Base-by-base conservation (phyloP, 129 eudicot species). In the Tagetes erecta region DNA sequence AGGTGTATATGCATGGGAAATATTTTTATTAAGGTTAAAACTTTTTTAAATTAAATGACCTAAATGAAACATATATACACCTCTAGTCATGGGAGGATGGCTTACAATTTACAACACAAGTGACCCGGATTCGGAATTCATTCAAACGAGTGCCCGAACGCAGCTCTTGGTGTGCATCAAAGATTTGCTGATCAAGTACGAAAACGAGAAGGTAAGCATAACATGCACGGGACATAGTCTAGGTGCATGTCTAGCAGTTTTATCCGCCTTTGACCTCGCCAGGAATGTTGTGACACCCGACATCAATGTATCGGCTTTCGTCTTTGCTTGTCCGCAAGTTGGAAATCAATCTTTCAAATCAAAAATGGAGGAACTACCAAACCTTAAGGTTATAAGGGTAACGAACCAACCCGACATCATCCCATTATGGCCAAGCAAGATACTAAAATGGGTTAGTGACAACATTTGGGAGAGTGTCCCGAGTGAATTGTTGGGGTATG, bases 391-490 rank as follows among this genome's bases (percentile, higher is more conserved):
- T 27, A 13, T 80, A 0, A 35, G 75, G 12, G 78, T 80, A 38
- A 80, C 67, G 42, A 73, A 80, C 11, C 38, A 8, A 1, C 53
- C 64, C 0, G 83, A 80, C 34, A 20, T 80, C 0, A 36, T 80
- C 36, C 79, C 83, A 8, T 70, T 55, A 35, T 80, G 83, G 83
- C 83, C 83, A 11, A 72, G 74, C 40, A 80, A 57, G 74, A 44
- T 73, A 42, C 0, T 58, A 9, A 47, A 80, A 34, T 64, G 74
- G 74, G 8, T 57, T 30, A 33, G 68, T 47, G 69, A 72, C 0
- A 55, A 55, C 5, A 9, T 5, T 3, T 67, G 68, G 74, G 31
- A 7, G 20, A 53, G 0, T 36, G 9, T 79, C 27, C 83, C 79
- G 11, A 46, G 64, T 31, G 79, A 35, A 3, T 47, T 80, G 52